Evolutionary conservation across 495 filamentous ascomycete genomes (phyloP).

Genomic region (Trichoderma orchidacearum): DNA sequence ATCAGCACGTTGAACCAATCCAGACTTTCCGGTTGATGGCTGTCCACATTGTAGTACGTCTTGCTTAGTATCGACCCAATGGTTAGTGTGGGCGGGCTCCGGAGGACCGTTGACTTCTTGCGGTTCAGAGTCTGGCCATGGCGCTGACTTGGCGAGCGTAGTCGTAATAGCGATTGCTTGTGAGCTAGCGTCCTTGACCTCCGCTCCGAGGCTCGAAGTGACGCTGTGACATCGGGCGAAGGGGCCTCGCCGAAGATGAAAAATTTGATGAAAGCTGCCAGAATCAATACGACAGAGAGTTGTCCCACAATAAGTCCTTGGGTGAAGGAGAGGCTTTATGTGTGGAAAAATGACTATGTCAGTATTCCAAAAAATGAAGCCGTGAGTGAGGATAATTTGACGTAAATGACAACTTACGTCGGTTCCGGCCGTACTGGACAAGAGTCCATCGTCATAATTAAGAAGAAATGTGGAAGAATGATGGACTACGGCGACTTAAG

Average conservation of each 20-base stretch:
- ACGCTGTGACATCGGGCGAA: conserved; percentile 57
- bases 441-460: conserved; percentile 18
- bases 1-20: conserved; percentile 99
- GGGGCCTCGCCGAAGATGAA: conserved; percentile 97
- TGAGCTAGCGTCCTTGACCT: conserved; percentile 48
- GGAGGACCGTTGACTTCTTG: conserved; percentile 63
- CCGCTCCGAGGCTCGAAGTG: conserved; percentile 54
- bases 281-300: conserved; percentile 74
- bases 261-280: conserved; percentile 96
- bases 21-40: conserved; percentile 94
- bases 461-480: background rate
- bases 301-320: conserved; percentile 91
- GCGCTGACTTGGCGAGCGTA: conserved; percentile 30
- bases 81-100: conserved; percentile 49
- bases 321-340: conserved; percentile 65
- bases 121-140: conserved; percentile 40
- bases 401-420: conserved; percentile 19
- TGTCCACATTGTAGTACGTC: conserved; percentile 94
- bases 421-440: conserved; percentile 32
- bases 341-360: background rate
- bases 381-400: background rate
- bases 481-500: too few relatives aligned
- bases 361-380: background rate
- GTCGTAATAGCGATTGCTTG: conserved; percentile 50
- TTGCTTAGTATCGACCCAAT: conserved; percentile 87